These are phyloP conservation scores for Acanthamoeba royreba DNA, from an alignment of 208 protist genomes.

Conservation along the genomic window DNA sequence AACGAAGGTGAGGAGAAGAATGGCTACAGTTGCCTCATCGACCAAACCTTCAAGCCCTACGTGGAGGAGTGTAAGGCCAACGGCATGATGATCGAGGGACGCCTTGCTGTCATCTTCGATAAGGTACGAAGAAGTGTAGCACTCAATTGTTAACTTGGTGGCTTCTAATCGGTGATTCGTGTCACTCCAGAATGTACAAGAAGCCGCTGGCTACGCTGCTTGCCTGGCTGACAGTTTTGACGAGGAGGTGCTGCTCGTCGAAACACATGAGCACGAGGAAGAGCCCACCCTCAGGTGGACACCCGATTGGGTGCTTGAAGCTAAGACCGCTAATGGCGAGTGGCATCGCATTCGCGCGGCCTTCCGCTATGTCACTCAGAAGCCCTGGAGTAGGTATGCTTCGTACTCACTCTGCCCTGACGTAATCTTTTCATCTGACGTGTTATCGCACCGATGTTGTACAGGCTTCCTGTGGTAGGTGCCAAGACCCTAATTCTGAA, in stretches of 20 bases:
- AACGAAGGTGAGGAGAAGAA: constrained; percentile 61
- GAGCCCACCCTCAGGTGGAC: constrained; percentile 48
- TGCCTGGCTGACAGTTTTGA: constrained; percentile 53
- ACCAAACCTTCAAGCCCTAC: constrained; percentile 48
- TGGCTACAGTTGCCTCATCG: constrained; percentile 60
- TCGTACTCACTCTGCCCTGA: background rate
- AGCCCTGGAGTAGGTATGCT: constrained; percentile 73
- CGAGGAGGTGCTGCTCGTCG: constrained; percentile 65
- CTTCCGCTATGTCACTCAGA: constrained; percentile 81
- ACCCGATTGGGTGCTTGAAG: constrained; percentile 8
- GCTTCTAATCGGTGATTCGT: background rate
- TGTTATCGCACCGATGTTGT: background rate
- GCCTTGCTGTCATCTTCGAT: constrained; percentile 78
- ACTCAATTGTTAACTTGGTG: background rate
- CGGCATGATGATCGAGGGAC: constrained; percentile 48
- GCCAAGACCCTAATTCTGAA: constrained; percentile 76
- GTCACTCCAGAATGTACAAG: constrained; percentile 66
- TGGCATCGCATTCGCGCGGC: constrained; percentile 65
- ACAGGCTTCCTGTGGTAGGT: background rate
- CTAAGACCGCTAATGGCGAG: constrained; percentile 33
- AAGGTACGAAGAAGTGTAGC: constrained; percentile 55
- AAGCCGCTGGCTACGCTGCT: constrained; percentile 69
- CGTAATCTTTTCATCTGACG: background rate
- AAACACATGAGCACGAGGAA: constrained; percentile 52
- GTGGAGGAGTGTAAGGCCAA: background rate